Percentiles rank a stretch among this genome's conserved stretches.
Conservation (phyloP, 495 filamentous ascomycete species). For the Hypoxylon rickii region DNA sequence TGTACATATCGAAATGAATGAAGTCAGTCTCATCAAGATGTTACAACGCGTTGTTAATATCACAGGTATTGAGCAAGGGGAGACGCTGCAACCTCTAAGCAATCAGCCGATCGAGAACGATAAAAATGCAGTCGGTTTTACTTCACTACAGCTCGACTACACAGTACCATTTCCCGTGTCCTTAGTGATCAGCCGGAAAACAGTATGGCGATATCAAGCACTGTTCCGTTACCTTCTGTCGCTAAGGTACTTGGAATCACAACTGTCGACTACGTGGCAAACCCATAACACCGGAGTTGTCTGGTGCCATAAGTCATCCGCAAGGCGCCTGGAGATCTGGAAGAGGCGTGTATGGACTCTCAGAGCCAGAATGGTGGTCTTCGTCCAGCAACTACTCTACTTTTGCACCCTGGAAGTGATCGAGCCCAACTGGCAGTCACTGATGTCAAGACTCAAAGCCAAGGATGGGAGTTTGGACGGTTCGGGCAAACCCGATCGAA, state of each 20-base stretch:
- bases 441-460: constrained; percentile 81
- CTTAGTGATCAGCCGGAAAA: constrained; percentile 94
- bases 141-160: constrained; percentile 91
- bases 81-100: constrained; percentile 57
- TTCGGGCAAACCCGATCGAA: constrained; percentile 67
- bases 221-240: constrained; percentile 92
- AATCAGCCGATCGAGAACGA: constrained; percentile 70
- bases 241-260: constrained; percentile 82
- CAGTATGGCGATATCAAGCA: constrained; percentile 91
- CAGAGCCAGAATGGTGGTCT: constrained; percentile 91
- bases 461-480: constrained; percentile 54
- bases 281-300: constrained; percentile 82
- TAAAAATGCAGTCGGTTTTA: constrained; percentile 85
- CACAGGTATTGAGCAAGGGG: constrained; percentile 88
- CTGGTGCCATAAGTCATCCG: constrained; percentile 81
- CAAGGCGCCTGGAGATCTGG: constrained; percentile 81
- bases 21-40: constrained; percentile 86
- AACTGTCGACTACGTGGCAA: constrained; percentile 83
- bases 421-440: constrained; percentile 92
- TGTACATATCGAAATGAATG: constrained; percentile 96
- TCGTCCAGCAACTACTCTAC: constrained; percentile 93
- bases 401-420: constrained; percentile 97
- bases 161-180: constrained; percentile 95
- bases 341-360: constrained; percentile 92
- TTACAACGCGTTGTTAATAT: constrained; percentile 96